These are phyloP conservation scores for Suillus variegatus DNA, from an alignment of 768 basidiomycete genomes.

Conservation along the genomic window DNA sequence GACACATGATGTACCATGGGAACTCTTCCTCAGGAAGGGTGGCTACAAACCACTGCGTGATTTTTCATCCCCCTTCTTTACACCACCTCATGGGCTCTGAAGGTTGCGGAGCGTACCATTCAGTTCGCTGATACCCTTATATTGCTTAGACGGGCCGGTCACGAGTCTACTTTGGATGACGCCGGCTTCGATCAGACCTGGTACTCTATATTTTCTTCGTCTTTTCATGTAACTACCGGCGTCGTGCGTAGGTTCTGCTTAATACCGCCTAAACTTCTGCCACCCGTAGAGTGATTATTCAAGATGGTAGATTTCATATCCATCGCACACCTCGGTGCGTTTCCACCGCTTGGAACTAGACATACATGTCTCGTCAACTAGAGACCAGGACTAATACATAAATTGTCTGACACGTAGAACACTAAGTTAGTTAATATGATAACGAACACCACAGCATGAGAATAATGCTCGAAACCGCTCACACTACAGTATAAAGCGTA, in stretches of 20 bases:
- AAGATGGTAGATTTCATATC: too few species aligned
- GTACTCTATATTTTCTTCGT: too few species aligned
- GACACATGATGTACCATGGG: too few species aligned
- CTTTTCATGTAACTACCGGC: too few species aligned
- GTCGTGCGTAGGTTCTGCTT: too few species aligned
- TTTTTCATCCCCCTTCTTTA: background rate
- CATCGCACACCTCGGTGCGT: too few species aligned
- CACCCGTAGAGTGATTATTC: too few species aligned
- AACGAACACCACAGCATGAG: background rate
- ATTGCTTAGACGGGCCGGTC: too few species aligned
- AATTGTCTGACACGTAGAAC: background rate
- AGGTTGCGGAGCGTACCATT: constrained; percentile 92
- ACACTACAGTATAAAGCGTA: constrained; percentile 32
- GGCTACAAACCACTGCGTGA: constrained; percentile 12
- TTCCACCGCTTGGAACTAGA: background rate
- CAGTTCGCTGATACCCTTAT: constrained; percentile 88
- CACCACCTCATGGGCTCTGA: constrained; percentile 54
- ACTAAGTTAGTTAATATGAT: background rate
- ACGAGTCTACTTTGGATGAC: too few species aligned
- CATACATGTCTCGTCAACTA: background rate
- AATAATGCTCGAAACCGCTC: background rate
- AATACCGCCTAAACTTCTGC: too few species aligned
- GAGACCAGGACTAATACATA: background rate
- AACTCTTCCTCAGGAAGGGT: too few species aligned
- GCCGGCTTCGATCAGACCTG: too few species aligned